Evolutionary conservation across 176 grass and related monocot genomes (phyloP).

Genomic region (Zoysia japonica): DNA sequence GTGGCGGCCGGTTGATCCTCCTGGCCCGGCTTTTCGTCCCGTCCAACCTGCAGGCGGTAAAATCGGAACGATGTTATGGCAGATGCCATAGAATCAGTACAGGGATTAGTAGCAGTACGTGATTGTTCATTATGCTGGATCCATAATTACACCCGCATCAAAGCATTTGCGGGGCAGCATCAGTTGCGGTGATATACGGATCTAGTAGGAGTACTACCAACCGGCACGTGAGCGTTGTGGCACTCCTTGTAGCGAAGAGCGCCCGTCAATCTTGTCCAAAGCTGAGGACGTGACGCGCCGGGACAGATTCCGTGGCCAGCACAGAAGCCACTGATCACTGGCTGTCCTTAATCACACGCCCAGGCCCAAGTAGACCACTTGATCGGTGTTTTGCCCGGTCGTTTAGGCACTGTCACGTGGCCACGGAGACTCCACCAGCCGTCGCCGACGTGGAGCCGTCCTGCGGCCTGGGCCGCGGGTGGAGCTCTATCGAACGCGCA

Average conservation of each 20-base stretch:
- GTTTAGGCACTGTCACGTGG: neutral
- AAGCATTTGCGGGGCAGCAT: neutral
- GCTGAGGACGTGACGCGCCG: neutral
- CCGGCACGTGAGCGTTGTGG: neutral
- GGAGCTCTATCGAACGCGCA: neutral
- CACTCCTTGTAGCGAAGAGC: neutral
- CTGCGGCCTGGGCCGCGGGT: neutral
- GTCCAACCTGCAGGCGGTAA: neutral
- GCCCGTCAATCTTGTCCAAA: neutral
- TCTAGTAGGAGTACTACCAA: neutral
- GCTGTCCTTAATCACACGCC: neutral
- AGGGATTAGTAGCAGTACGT: neutral
- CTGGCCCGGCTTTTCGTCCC: neutral
- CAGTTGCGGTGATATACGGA: neutral
- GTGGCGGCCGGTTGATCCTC: neutral
- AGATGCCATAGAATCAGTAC: neutral
- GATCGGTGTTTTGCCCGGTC: neutral
- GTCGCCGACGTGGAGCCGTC: neutral
- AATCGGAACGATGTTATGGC: neutral
- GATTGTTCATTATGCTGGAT: neutral
- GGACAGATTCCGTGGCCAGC: neutral
- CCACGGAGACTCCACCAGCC: neutral
- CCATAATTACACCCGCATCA: neutral
- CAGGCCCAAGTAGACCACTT: neutral
- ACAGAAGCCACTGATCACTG: neutral